These are phyloP conservation scores for Calycina herbarum DNA, from an alignment of 2,329 filamentous ascomycete species.

Conservation along the genomic window DNA sequence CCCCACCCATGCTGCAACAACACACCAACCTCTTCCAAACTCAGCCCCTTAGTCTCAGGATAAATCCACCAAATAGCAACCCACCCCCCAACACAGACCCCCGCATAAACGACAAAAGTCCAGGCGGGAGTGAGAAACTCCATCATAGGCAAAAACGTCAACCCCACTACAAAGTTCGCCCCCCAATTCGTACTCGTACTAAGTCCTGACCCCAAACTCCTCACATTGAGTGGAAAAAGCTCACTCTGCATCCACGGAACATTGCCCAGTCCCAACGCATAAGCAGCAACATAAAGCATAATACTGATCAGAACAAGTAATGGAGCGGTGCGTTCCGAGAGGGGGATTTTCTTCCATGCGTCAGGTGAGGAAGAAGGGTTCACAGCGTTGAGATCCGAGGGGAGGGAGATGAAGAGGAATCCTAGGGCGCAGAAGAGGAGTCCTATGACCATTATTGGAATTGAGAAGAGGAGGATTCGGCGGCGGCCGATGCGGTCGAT, in stretches of 20 bases:
- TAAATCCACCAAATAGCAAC: slow-evolving; percentile 71
- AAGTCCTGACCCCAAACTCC: slow-evolving; percentile 69
- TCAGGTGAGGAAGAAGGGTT: slow-evolving; percentile 32
- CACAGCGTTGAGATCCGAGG: slow-evolving; percentile 27
- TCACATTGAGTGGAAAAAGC: slow-evolving; percentile 76
- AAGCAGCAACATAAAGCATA: slow-evolving; percentile 80
- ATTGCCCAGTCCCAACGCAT: slow-evolving; percentile 84
- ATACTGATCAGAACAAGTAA: slow-evolving; percentile 70
- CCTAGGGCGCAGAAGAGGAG: slow-evolving; percentile 70
- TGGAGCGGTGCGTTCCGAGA: slow-evolving; percentile 42
- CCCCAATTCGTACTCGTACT: slow-evolving; percentile 85
- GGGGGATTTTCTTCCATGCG: slow-evolving; percentile 25
- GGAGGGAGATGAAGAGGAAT: slow-evolving; percentile 59
- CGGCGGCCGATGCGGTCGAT: slow-evolving; percentile 81
- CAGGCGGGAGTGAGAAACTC: slow-evolving; percentile 68
- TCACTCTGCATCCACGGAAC: slow-evolving; percentile 97
- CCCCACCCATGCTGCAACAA: slow-evolving; percentile 75
- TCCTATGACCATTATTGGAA: slow-evolving; percentile 79
- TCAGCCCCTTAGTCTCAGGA: slow-evolving; percentile 81
- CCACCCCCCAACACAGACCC: slow-evolving; percentile 69
- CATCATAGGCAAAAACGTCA: slow-evolving; percentile 90
- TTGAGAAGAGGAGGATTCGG: slow-evolving; percentile 76
- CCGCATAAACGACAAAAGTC: slow-evolving; percentile 81
- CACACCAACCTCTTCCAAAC: slow-evolving; percentile 75
- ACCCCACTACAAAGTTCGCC: slow-evolving; percentile 80